Conservation (phyloP, 345 rosid species). For the Litchi chinensis region DNA sequence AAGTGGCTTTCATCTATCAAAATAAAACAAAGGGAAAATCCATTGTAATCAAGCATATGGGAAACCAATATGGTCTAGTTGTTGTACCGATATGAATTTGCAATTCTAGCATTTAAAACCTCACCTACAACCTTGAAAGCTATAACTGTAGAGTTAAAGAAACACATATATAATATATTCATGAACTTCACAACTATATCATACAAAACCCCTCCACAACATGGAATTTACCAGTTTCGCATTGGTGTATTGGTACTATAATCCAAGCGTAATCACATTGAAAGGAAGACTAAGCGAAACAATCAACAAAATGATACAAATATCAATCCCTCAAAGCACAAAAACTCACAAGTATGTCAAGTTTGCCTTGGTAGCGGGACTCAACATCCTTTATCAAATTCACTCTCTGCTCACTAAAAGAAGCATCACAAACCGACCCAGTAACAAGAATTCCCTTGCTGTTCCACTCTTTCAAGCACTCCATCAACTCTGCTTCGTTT, state of each 20-base stretch:
- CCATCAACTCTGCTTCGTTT: slow-evolving; percentile 57
- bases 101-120: not conserved
- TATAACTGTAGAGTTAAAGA: not conserved
- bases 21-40: not conserved
- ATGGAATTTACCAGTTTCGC: not conserved
- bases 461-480: slow-evolving; percentile 63
- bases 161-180: too few relatives aligned
- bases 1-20: not conserved
- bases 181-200: not conserved
- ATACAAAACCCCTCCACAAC: not conserved
- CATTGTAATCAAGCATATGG: not conserved
- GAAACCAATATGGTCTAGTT: not conserved
- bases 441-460: slow-evolving; percentile 55
- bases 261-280: not conserved
- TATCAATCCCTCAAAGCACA: not conserved
- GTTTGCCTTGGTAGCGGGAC: slow-evolving; percentile 53
- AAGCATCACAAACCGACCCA: slow-evolving; percentile 78
- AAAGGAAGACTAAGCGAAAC: not conserved
- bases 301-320: not conserved
- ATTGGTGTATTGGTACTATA: not conserved
- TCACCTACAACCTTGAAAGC: not conserved
- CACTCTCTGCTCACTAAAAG: slow-evolving; percentile 53
- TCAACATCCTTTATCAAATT: slow-evolving; percentile 54
- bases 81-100: not conserved
- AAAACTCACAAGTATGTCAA: slow-evolving; percentile 65